Percentiles rank a stretch among this genome's conserved stretches.
phyloP scores from a whole-genome alignment of 805 yeast species.

The Candida xyloterini region DNA sequence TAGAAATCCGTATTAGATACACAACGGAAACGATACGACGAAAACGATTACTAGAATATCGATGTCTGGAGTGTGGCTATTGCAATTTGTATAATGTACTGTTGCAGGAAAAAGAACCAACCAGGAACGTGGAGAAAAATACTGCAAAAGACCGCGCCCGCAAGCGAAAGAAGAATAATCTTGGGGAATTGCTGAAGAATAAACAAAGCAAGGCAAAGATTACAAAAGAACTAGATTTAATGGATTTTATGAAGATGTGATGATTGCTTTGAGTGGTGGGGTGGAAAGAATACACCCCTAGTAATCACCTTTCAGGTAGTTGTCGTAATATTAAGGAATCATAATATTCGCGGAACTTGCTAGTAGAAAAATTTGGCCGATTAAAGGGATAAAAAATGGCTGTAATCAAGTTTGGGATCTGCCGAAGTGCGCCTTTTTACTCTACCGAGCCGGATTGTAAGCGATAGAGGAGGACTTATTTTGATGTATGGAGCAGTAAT shows the following conservation, averaged over 20 bases:
- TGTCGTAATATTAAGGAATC: neutral
- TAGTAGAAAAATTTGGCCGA: neutral
- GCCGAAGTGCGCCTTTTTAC: conserved; percentile 12
- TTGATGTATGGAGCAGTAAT: too few relatives aligned
- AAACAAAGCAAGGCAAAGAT: conserved; percentile 13
- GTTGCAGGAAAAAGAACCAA: conserved; percentile 7
- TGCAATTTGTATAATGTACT: neutral
- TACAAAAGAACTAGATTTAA: conserved; percentile 20
- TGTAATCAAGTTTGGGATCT: conserved; percentile 1
- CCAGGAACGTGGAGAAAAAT: conserved; percentile 1
- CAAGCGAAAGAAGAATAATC: conserved; percentile 28
- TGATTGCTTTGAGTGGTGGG: neutral
- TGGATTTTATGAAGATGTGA: conserved; percentile 28
- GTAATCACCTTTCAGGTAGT: neutral
- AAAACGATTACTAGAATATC: conserved; percentile 16
- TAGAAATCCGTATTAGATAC: conserved; percentile 15
- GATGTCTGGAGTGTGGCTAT: conserved; percentile 22
- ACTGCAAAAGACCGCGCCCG: conserved; percentile 18
- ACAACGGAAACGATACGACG: conserved; percentile 1
- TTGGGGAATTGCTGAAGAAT: conserved; percentile 23
- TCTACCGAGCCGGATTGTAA: conserved; percentile 4
- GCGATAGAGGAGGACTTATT: too few relatives aligned
- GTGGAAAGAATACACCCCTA: conserved; percentile 1
- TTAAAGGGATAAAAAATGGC: conserved; percentile 4
- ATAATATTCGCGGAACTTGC: conserved; percentile 2